Percentiles rank a stretch among this genome's conserved stretches.
Conservation (phyloP, 352 stramenopile species). For the Plasmopara halstedii region DNA sequence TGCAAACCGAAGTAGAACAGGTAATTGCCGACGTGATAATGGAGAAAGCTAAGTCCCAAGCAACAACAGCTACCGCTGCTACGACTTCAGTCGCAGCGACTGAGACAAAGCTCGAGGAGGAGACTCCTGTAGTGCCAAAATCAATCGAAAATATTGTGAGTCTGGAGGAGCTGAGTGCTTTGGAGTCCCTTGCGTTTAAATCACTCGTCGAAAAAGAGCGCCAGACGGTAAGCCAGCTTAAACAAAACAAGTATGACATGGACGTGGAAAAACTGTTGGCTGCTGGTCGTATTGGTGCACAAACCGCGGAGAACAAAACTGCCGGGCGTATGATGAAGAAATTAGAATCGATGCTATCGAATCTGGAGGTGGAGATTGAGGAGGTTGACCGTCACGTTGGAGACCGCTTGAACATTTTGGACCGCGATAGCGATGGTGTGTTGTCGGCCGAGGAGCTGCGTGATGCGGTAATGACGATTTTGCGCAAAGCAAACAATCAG, state of each 20-base stretch:
- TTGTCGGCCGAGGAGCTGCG: slow-evolving; percentile 93
- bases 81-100: background rate
- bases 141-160: slow-evolving; percentile 71
- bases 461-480: slow-evolving; percentile 91
- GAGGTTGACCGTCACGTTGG: slow-evolving; percentile 95
- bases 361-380: slow-evolving; percentile 91
- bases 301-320: slow-evolving; percentile 84
- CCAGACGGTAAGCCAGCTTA: slow-evolving; percentile 75
- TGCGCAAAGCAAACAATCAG: slow-evolving; percentile 90
- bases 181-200: slow-evolving; percentile 83
- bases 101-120: slow-evolving; percentile 13
- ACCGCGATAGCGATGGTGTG: slow-evolving; percentile 96
- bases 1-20: slow-evolving; percentile 26
- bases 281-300: slow-evolving; percentile 71
- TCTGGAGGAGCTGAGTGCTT: slow-evolving; percentile 68
- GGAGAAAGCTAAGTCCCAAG: slow-evolving; percentile 22
- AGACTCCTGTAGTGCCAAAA: slow-evolving; percentile 31
- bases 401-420: slow-evolving; percentile 96
- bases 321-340: slow-evolving; percentile 88
- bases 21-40: slow-evolving; percentile 27
- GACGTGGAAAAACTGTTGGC: slow-evolving; percentile 74
- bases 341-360: slow-evolving; percentile 91
- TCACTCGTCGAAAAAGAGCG: slow-evolving; percentile 83
- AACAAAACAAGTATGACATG: slow-evolving; percentile 86
- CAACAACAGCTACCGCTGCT: background rate